phyloP scores from a whole-genome alignment of 2,329 filamentous ascomycete species.

The Sphaerulina musiva region DNA sequence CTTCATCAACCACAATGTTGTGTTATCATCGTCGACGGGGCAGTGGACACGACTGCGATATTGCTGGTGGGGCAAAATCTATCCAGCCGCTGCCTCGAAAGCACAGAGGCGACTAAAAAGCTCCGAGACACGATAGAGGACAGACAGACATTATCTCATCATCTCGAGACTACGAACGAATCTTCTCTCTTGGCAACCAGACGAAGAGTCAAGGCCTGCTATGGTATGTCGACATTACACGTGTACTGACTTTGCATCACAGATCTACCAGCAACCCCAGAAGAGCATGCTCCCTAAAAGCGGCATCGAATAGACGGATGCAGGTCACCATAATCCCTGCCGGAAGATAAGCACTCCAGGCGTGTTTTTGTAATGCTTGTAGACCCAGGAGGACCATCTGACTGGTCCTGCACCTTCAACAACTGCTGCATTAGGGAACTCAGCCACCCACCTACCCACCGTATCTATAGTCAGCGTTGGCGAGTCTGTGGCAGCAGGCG shows the following conservation, averaged over 20 bases:
- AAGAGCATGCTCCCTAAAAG: neutral
- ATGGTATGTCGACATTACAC: too few relatives aligned
- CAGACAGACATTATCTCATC: too few relatives aligned
- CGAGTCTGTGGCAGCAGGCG: too few relatives aligned
- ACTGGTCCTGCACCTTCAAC: neutral
- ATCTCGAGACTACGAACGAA: too few relatives aligned
- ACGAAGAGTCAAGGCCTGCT: too few relatives aligned
- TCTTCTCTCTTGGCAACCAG: too few relatives aligned
- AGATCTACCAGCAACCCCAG: too few relatives aligned
- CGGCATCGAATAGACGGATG: too few relatives aligned
- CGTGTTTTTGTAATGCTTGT: neutral
- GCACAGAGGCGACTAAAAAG: neutral
- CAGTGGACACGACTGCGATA: neutral
- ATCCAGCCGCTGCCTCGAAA: neutral
- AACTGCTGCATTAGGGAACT: neutral
- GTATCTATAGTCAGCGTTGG: neutral
- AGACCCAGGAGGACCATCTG: neutral
- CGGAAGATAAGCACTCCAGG: slow-evolving; percentile 7
- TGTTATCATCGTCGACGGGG: neutral
- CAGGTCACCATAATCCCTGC: neutral
- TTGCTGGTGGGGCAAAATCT: neutral
- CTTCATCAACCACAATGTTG: neutral
- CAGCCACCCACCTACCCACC: neutral
- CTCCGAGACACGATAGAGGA: neutral
- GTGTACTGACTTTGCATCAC: too few relatives aligned